Base-by-base conservation (phyloP, 352 stramenopile genomes). In the Phytophthora vignae region DNA sequence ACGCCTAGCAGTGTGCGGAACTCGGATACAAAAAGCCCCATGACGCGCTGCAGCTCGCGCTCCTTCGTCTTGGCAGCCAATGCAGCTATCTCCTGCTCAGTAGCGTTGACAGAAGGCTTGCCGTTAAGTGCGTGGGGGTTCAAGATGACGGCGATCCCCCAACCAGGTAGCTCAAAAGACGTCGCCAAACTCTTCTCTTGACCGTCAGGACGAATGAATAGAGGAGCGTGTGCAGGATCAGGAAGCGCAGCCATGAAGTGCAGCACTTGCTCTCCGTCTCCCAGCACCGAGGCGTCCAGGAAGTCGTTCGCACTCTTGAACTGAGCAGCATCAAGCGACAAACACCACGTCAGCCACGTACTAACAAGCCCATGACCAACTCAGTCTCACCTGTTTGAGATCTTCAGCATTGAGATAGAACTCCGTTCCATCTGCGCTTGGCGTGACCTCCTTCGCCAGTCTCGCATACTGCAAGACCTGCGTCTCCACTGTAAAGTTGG, bases 221-320 rank as follows among this genome's bases (percentile, higher is more conserved):
- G 69, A 27, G 85, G 84, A 17, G 83, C 57, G 59, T 94, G 85
- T 3, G 56, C 55, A 31, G 65, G 42, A 29, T 79, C 70, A 0
- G 88, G 88, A 21, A 95, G 59, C 9, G 83, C 85, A 12, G 82
- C 88, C 82, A 93, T 92, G 36, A 95, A 94, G 55, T 92, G 85
- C 8, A 95, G 67, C 61, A 93, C 78, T 46, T 92, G 85, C 70
- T 95, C 88, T 33, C 86, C 66, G 64, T 95, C 88, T 1, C 79
- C 77, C 27, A 94, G 72, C 55, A 95, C 82, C 0, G 85, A 88
- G 2, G 84, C 77, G 9, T 81, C 82, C 11, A 93, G 61, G 46
- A 89, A 94, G 54, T 94, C 84, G 58, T 95, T 95, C 21, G 78
- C 77, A 52, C 82, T 92, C 44, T 94, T 94, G 50, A 95, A 95